Conservation (phyloP, 176 grass and related monocot species). For the Themeda triandra region DNA sequence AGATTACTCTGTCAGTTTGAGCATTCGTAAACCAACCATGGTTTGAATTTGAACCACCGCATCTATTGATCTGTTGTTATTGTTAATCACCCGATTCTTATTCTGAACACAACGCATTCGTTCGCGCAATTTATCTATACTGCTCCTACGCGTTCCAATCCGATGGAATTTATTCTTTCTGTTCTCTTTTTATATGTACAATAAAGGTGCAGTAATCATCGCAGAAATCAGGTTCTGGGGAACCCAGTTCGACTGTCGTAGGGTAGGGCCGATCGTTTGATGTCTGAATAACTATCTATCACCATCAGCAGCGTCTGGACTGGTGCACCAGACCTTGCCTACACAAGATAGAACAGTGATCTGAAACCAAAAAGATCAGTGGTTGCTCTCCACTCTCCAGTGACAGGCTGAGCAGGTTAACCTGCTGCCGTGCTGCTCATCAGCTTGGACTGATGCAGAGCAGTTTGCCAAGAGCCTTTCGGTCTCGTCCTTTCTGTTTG, state of each 20-base stretch:
- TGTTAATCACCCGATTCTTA: neutral
- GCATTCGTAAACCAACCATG: neutral
- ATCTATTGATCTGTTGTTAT: neutral
- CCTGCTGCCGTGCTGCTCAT: conserved; percentile 13
- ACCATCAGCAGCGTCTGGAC: neutral
- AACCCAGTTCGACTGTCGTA: neutral
- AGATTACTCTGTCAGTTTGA: neutral
- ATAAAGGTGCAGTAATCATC: neutral
- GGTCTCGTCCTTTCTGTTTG: neutral
- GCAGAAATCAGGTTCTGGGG: neutral
- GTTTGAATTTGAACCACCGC: neutral
- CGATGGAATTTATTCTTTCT: neutral
- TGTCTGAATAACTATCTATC: neutral
- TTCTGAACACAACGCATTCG: neutral
- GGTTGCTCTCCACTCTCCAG: neutral
- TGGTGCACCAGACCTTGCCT: neutral
- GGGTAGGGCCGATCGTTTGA: neutral
- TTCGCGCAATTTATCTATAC: neutral
- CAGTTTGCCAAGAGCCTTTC: neutral
- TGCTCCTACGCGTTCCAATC: neutral
- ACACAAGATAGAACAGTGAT: neutral
- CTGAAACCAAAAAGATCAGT: neutral
- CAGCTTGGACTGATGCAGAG: neutral
- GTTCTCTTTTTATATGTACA: neutral
- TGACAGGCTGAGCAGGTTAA: conserved; percentile 11